These are phyloP conservation scores for Lentinula aciculospora DNA, from an alignment of 768 basidiomycete species.

Conservation along the genomic window DNA sequence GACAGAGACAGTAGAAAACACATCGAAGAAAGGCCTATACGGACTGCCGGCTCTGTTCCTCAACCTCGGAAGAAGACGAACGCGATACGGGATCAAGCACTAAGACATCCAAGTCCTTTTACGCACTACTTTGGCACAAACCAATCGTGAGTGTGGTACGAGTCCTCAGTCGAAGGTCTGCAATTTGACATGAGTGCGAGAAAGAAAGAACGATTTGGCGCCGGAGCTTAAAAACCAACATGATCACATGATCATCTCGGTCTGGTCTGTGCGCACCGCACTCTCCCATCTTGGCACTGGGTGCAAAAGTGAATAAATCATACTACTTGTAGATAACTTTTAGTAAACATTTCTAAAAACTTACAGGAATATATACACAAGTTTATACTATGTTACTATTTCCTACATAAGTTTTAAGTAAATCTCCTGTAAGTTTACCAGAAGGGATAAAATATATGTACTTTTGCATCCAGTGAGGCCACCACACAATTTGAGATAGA, in stretches of 20 bases:
- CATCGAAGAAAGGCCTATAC: constrained; percentile 18
- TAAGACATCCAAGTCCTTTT: constrained; percentile 29
- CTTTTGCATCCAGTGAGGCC: no score
- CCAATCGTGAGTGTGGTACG: constrained; percentile 22
- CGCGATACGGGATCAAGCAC: constrained; percentile 26
- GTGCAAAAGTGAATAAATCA: not conserved
- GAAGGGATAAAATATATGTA: no score
- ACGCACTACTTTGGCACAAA: constrained; percentile 39
- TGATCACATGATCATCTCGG: no score
- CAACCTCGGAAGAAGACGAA: constrained; percentile 16
- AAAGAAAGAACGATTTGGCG: constrained; percentile 15
- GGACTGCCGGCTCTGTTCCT: constrained; percentile 34
- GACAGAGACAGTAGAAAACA: not conserved
- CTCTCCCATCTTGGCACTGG: not conserved
- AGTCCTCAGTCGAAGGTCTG: constrained; percentile 24
- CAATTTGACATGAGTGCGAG: constrained; percentile 44
- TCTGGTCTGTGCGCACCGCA: not conserved
- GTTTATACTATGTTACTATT: no score
- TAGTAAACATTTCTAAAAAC: no score
- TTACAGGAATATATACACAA: no score
- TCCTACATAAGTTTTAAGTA: no score
- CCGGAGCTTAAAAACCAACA: no score
- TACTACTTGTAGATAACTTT: no score
- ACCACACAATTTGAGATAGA: no score
- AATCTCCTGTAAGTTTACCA: no score